Conservation (phyloP, 208 protist species). For the Crithidia bombi region DNA sequence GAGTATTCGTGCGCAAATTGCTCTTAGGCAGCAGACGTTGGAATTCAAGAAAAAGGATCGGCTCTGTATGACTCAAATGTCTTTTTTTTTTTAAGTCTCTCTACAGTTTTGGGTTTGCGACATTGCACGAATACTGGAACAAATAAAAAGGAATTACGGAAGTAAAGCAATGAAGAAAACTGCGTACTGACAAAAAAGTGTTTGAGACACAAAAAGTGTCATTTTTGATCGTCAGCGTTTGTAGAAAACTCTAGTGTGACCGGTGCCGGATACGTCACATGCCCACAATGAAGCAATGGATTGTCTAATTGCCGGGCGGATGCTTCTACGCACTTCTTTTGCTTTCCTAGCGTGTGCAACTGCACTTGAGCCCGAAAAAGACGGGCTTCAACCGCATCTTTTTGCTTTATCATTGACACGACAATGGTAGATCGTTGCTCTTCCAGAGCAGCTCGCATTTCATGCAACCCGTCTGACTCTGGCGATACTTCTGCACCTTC, state of each 20-base stretch:
- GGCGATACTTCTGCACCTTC: not conserved
- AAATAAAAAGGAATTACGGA: not conserved
- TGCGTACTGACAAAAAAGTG: not conserved
- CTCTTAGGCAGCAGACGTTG: too few species aligned
- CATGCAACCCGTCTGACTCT: not conserved
- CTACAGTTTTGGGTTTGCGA: not conserved
- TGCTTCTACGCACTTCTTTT: not conserved
- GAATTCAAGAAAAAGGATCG: too few species aligned
- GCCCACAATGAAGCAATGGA: not conserved
- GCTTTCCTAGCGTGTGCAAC: slow-evolving; percentile 10
- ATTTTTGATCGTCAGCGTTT: not conserved
- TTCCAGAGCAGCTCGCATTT: slow-evolving; percentile 4
- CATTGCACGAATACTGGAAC: not conserved
- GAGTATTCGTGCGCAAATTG: too few species aligned
- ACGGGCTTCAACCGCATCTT: slow-evolving; percentile 8
- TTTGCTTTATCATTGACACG: slow-evolving; percentile 13
- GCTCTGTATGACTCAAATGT: too few species aligned
- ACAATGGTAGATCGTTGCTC: slow-evolving; percentile 7
- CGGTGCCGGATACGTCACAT: not conserved
- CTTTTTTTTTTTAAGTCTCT: not conserved
- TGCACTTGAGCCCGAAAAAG: slow-evolving; percentile 22
- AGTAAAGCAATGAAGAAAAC: not conserved
- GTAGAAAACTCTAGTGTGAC: not conserved
- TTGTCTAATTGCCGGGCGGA: slow-evolving; percentile 8
- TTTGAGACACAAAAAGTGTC: not conserved